Percentiles rank a stretch among this genome's conserved stretches.
Conservation (phyloP, 1,284 basidiomycete genomes). For the Apiotrichum porosum region DNA sequence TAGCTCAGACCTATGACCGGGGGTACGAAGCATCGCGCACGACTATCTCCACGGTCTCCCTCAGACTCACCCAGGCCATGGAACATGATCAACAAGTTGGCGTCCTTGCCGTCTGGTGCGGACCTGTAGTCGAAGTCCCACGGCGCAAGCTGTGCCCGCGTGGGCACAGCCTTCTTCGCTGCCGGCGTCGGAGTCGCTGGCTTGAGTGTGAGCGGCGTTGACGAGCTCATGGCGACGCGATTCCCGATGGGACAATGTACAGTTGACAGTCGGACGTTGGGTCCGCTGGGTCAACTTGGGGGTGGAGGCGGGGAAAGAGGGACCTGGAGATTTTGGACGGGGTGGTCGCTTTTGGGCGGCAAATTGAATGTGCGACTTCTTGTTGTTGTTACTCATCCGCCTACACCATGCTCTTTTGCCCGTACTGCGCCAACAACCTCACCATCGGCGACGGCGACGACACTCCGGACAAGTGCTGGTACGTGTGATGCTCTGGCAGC, state of each 20-base stretch:
- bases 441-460: constrained; percentile 57
- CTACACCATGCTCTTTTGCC: constrained; percentile 78
- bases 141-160: constrained; percentile 24
- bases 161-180: constrained; percentile 10
- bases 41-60: no score
- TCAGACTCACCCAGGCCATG: constrained; percentile 70
- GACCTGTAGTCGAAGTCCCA: constrained; percentile 39
- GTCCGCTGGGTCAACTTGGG: neutral
- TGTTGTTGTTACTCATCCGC: neutral
- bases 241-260: neutral
- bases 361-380: neutral
- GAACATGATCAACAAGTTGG: constrained; percentile 77
- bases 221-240: neutral
- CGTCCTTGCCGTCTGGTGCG: constrained; percentile 66
- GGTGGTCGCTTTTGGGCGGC: neutral
- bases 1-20: no score
- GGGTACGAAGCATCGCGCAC: no score
- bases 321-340: no score
- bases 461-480: constrained; percentile 45
- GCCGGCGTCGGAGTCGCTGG: constrained; percentile 15
- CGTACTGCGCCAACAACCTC: constrained; percentile 87
- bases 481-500: constrained; percentile 20
- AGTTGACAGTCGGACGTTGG: neutral
- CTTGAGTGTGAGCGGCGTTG: constrained; percentile 26
- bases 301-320: no score